These are phyloP conservation scores for Hypoxylon sp. DNA, from an alignment of 2,329 filamentous ascomycete genomes.

Conservation along the genomic window DNA sequence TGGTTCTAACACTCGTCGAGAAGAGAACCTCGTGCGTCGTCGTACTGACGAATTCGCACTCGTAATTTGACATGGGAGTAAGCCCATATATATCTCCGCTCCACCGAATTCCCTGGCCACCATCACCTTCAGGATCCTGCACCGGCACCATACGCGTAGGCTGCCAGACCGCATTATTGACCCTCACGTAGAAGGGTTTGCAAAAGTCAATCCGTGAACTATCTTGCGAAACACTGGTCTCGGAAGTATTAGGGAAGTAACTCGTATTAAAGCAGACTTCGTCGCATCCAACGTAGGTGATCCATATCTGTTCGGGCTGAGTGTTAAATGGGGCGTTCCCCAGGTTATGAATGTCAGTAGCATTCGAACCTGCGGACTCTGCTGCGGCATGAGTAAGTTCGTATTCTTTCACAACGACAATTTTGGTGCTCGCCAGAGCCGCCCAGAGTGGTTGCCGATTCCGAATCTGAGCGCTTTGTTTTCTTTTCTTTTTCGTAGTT, in stretches of 20 bases:
- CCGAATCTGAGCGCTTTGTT: slow-evolving; percentile 91
- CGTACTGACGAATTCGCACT: slow-evolving; percentile 82
- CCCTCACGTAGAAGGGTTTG: slow-evolving; percentile 83
- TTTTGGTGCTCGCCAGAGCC: slow-evolving; percentile 94
- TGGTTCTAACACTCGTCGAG: slow-evolving; percentile 79
- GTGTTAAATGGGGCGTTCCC: slow-evolving; percentile 81
- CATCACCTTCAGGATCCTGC: slow-evolving; percentile 56
- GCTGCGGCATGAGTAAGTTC: slow-evolving; percentile 83
- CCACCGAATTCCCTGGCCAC: slow-evolving; percentile 69
- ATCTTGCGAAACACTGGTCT: slow-evolving; percentile 56
- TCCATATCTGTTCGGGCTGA: slow-evolving; percentile 82
- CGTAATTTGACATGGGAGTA: slow-evolving; percentile 81
- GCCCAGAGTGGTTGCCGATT: slow-evolving; percentile 95
- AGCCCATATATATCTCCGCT: slow-evolving; percentile 79
- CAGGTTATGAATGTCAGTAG: slow-evolving; percentile 82
- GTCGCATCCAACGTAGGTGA: slow-evolving; percentile 83
- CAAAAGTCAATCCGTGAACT: slow-evolving; percentile 72
- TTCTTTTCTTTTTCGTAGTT: slow-evolving; percentile 85
- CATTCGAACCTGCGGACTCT: slow-evolving; percentile 80
- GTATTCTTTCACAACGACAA: slow-evolving; percentile 93
- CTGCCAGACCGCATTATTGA: slow-evolving; percentile 86
- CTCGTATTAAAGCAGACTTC: slow-evolving; percentile 84
- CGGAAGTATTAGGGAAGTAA: slow-evolving; percentile 67
- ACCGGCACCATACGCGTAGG: slow-evolving; percentile 78
- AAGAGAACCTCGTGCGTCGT: slow-evolving; percentile 77